These are phyloP conservation scores for Boletus edulis DNA, from an alignment of 768 basidiomycete species.

Conservation along the genomic window DNA sequence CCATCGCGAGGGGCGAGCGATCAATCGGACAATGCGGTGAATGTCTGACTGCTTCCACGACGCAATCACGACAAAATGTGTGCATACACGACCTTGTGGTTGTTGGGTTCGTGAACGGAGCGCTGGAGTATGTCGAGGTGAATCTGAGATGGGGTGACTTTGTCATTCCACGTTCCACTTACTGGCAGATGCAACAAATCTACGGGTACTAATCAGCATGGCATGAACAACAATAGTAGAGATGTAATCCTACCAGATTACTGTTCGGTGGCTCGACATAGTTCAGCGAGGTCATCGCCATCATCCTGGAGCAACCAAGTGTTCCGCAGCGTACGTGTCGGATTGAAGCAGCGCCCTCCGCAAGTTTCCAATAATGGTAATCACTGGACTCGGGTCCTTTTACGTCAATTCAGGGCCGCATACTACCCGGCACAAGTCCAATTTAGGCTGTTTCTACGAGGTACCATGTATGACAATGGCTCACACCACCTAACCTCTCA, in stretches of 20 bases:
- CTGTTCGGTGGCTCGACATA: constrained; percentile 63
- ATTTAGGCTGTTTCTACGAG: too few relatives aligned
- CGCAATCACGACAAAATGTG: constrained; percentile 86
- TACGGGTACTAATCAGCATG: constrained; percentile 25
- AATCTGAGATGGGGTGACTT: constrained; percentile 6
- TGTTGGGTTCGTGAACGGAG: constrained; percentile 73
- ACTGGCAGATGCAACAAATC: constrained; percentile 82
- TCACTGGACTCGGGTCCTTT: constrained; percentile 10
- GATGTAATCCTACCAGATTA: constrained; percentile 50
- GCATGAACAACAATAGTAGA: not conserved
- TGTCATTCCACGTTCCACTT: constrained; percentile 6
- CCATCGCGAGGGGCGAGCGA: constrained; percentile 58
- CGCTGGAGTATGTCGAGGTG: constrained; percentile 34
- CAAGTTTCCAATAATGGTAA: constrained; percentile 11
- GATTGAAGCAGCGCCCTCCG: not conserved
- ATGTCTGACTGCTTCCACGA: constrained; percentile 63
- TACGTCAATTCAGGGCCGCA: constrained; percentile 12
- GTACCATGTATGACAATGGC: too few relatives aligned
- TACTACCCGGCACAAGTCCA: too few relatives aligned
- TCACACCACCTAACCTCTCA: too few relatives aligned
- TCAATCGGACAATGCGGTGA: constrained; percentile 83
- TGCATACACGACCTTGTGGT: constrained; percentile 76
- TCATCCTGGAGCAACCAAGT: constrained; percentile 6
- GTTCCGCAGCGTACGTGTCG: constrained; percentile 3
- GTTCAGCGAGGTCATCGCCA: constrained; percentile 36